Conservation (phyloP, 139 green algal species). For the Picochlorum sp. region DNA sequence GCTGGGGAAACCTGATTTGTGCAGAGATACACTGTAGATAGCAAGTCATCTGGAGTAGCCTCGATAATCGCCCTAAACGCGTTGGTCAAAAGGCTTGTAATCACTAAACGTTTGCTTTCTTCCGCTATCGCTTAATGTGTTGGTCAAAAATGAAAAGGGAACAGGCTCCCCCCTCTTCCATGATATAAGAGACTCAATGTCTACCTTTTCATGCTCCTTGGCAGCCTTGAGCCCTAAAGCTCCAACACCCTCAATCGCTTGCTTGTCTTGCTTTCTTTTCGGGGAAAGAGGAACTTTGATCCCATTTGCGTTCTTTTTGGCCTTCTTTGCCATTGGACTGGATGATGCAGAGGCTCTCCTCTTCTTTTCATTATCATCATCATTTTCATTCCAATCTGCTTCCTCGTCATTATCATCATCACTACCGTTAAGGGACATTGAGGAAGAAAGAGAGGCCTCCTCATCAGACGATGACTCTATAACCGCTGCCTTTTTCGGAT, state of each 20-base stretch:
- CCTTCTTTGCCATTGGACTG: background rate
- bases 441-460: too few species aligned
- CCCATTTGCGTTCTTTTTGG: background rate
- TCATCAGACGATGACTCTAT: too few species aligned
- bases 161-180: constrained; percentile 60
- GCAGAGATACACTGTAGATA: constrained; percentile 86
- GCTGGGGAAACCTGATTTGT: constrained; percentile 80
- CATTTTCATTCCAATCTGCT: too few species aligned
- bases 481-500: background rate
- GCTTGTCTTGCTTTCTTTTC: background rate
- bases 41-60: constrained; percentile 67
- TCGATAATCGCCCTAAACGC: constrained; percentile 73
- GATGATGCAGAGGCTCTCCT: background rate
- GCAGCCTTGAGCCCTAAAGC: constrained; percentile 48
- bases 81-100: constrained; percentile 59
- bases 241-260: constrained; percentile 63
- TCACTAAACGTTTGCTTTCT: constrained; percentile 47
- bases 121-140: constrained; percentile 64
- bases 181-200: constrained; percentile 33
- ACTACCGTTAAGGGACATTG: too few species aligned
- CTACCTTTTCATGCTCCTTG: constrained; percentile 28
- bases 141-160: constrained; percentile 69
- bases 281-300: background rate
- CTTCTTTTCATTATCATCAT: background rate
- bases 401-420: too few species aligned